phyloP scores from a whole-genome alignment of 805 yeast genomes.

The Yamadazyma insecticola region DNA sequence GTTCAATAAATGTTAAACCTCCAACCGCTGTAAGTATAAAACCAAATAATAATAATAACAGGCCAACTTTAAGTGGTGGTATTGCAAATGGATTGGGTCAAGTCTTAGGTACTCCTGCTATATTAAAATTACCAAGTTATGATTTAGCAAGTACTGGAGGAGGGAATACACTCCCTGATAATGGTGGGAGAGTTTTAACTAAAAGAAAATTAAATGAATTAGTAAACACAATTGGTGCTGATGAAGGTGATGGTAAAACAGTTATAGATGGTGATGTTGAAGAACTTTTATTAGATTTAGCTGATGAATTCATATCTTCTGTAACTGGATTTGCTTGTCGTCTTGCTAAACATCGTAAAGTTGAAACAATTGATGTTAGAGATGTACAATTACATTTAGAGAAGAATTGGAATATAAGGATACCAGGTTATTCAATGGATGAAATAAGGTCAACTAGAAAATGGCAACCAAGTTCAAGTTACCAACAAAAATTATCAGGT shows the following conservation, averaged over 20 bases:
- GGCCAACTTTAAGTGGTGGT: conserved; percentile 86
- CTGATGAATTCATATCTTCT: conserved; percentile 90
- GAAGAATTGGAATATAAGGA: conserved; percentile 83
- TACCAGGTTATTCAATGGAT: conserved; percentile 91
- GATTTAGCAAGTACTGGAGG: conserved; percentile 47
- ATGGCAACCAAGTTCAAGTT: conserved; percentile 60
- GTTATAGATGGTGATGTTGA: conserved; percentile 94
- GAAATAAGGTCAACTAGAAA: conserved; percentile 77
- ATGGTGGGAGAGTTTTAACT: conserved; percentile 76
- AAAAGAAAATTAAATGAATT: conserved; percentile 87
- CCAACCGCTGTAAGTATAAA: conserved; percentile 63
- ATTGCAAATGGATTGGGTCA: conserved; percentile 67
- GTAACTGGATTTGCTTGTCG: conserved; percentile 93
- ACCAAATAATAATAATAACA: conserved; percentile 41
- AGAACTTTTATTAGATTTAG: conserved; percentile 82
- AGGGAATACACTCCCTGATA: conserved; percentile 37
- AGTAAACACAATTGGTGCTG: conserved; percentile 75
- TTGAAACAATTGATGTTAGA: conserved; percentile 78
- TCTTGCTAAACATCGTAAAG: conserved; percentile 89
- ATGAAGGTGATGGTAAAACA: conserved; percentile 89
- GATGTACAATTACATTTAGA: conserved; percentile 83
- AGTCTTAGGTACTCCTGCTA: conserved; percentile 65
- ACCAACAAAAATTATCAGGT: conserved; percentile 66
- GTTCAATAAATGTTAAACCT: conserved; percentile 58
- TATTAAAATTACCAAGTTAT: conserved; percentile 71